phyloP scores from a whole-genome alignment of 1,284 basidiomycete species.

The Takashimella koratensis region DNA sequence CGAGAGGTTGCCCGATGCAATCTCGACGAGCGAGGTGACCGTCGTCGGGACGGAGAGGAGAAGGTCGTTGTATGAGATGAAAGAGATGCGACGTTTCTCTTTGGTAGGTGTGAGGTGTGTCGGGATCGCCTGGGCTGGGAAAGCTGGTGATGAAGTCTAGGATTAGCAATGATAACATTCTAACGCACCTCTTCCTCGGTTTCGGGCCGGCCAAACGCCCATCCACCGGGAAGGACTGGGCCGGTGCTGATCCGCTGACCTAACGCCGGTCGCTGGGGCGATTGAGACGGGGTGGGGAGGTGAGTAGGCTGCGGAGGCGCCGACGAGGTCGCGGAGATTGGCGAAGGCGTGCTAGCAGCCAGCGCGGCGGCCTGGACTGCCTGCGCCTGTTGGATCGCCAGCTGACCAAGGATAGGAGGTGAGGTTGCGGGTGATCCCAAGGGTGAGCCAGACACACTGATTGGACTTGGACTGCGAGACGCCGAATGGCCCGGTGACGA shows the following conservation, averaged over 20 bases:
- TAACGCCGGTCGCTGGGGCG: constrained; percentile 25
- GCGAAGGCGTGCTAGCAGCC: constrained; percentile 9
- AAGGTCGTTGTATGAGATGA: constrained; percentile 79
- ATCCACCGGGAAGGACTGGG: constrained; percentile 42
- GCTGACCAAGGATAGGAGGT: constrained; percentile 14
- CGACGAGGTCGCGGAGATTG: constrained; percentile 10
- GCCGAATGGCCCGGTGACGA: neutral
- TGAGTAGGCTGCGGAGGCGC: neutral
- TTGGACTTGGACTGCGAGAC: constrained; percentile 14
- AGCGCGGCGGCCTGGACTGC: neutral
- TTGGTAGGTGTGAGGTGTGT: constrained; percentile 55
- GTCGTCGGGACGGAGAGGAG: constrained; percentile 69
- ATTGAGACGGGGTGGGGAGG: neutral
- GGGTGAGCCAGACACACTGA: neutral
- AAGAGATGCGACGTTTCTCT: constrained; percentile 62
- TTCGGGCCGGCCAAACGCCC: constrained; percentile 23
- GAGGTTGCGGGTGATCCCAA: neutral
- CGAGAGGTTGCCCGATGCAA: constrained; percentile 56
- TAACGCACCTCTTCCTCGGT: constrained; percentile 4
- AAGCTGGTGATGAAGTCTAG: neutral
- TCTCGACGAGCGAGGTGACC: constrained; percentile 64
- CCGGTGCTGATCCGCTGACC: constrained; percentile 32
- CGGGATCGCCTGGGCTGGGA: constrained; percentile 48
- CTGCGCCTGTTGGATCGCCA: constrained; percentile 14
- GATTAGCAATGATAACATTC: neutral